These are phyloP conservation scores for Aureobasidium namibiae DNA, from an alignment of 2,329 filamentous ascomycete genomes.

Conservation along the genomic window DNA sequence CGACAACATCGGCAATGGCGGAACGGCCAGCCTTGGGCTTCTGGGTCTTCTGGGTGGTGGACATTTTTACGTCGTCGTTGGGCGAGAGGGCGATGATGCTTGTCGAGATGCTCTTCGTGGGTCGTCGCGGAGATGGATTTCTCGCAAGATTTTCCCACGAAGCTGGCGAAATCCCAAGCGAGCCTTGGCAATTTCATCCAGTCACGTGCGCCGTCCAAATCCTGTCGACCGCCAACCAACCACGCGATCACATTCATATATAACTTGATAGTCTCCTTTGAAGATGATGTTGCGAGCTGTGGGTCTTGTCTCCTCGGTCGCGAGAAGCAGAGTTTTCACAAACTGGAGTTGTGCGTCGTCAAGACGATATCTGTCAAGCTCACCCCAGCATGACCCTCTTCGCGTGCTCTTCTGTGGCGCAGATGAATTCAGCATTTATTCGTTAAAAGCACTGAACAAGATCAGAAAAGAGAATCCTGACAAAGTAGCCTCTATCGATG, in stretches of 20 bases:
- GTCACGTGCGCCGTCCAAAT: background rate
- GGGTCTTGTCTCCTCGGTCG: background rate
- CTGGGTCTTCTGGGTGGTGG: slow-evolving; percentile 34
- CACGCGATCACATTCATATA: background rate
- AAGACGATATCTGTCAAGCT: background rate
- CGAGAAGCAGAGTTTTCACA: background rate
- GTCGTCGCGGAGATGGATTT: background rate
- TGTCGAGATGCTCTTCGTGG: slow-evolving; percentile 4
- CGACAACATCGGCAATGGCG: slow-evolving; percentile 97
- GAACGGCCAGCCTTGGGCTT: slow-evolving; percentile 77
- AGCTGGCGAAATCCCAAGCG: slow-evolving; percentile 1
- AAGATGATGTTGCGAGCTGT: background rate
- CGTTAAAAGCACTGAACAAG: slow-evolving; percentile 59
- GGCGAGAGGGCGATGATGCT: slow-evolving; percentile 10
- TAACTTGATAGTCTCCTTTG: background rate
- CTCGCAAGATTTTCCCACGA: slow-evolving; percentile 5
- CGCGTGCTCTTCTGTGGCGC: slow-evolving; percentile 91
- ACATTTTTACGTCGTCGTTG: slow-evolving; percentile 27
- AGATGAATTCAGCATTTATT: slow-evolving; percentile 78
- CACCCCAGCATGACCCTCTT: slow-evolving; percentile 45
- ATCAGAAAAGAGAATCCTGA: slow-evolving; percentile 42
- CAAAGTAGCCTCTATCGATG: slow-evolving; percentile 69
- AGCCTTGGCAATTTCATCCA: background rate
- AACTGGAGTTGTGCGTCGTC: background rate
- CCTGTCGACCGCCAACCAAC: background rate